Percentiles rank a stretch among this genome's conserved stretches.
These are phyloP conservation scores for Epichloe coenophiala DNA, from an alignment of 2,329 filamentous ascomycete genomes.

Conservation along the genomic window DNA sequence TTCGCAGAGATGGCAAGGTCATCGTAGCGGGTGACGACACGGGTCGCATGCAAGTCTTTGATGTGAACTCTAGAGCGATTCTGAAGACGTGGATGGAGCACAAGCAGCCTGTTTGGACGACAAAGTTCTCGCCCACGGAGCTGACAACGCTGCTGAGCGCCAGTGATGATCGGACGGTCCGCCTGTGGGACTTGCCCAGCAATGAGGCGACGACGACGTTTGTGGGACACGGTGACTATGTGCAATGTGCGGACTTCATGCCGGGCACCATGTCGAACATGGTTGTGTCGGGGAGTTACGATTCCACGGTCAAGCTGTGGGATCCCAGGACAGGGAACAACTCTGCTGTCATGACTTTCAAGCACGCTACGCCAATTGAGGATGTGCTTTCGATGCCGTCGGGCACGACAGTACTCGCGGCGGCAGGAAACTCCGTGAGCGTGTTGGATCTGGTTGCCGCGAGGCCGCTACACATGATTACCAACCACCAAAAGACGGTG, in stretches of 20 bases:
- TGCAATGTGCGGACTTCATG: conserved; percentile 77
- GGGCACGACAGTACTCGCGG: conserved; percentile 73
- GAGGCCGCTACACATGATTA: conserved; percentile 72
- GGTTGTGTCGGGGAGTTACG: conserved; percentile 83
- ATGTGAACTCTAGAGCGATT: conserved; percentile 76
- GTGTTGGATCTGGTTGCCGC: conserved; percentile 88
- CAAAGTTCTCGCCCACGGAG: conserved; percentile 81
- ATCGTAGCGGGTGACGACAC: conserved; percentile 84
- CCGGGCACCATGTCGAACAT: conserved; percentile 59
- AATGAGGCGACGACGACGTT: conserved; percentile 66
- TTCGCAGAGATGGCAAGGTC: conserved; percentile 77
- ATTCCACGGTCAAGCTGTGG: conserved; percentile 87
- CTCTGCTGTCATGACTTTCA: conserved; percentile 76
- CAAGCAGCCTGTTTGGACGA: conserved; percentile 86
- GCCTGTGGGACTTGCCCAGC: conserved; percentile 84
- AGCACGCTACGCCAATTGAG: conserved; percentile 82
- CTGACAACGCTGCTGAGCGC: conserved; percentile 78
- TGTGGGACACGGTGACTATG: conserved; percentile 82
- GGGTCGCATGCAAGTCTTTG: conserved; percentile 89
- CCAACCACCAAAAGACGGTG: conserved; percentile 96
- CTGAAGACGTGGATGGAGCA: conserved; percentile 91
- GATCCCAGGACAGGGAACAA: conserved; percentile 62
- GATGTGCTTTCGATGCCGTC: conserved; percentile 76
- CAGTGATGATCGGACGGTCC: conserved; percentile 84
- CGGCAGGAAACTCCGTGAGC: conserved; percentile 74